Evolutionary conservation across 495 filamentous ascomycete genomes (phyloP).

Genomic region (Massariosphaeria phaeospora): DNA sequence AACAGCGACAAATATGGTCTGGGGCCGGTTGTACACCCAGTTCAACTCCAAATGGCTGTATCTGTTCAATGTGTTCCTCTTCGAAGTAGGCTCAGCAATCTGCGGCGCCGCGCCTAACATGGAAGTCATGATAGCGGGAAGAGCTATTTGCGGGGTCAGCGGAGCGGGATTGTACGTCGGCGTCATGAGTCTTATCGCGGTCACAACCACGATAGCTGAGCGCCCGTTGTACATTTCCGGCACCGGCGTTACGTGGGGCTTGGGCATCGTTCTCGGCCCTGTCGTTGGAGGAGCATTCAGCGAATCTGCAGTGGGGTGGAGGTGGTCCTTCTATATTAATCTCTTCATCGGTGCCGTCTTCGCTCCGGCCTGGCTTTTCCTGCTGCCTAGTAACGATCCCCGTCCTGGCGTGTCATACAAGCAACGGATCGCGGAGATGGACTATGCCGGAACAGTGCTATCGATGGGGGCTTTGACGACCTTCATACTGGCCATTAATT

Average conservation of each 20-base stretch:
- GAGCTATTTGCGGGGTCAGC: slow-evolving; percentile 35
- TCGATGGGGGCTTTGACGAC: slow-evolving; percentile 14
- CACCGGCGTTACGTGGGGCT: slow-evolving; percentile 23
- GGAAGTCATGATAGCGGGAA: slow-evolving; percentile 37
- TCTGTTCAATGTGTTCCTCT: slow-evolving; percentile 32
- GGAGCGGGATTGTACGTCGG: slow-evolving; percentile 15
- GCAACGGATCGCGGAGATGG: slow-evolving; percentile 42
- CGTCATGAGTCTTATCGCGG: slow-evolving; percentile 3
- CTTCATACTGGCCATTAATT: slow-evolving; percentile 27
- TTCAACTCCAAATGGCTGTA: slow-evolving; percentile 41
- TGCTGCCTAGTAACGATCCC: slow-evolving; percentile 50
- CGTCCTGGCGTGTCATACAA: slow-evolving; percentile 38
- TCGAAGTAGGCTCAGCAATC: slow-evolving; percentile 37
- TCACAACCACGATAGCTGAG: slow-evolving; percentile 5
- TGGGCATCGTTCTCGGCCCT: slow-evolving; percentile 47
- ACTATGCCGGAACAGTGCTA: slow-evolving; percentile 40
- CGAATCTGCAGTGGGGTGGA: slow-evolving; percentile 43
- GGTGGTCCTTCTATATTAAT: slow-evolving; percentile 68
- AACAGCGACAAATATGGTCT: slow-evolving; percentile 12
- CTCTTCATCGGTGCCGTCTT: slow-evolving; percentile 52
- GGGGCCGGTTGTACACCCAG: slow-evolving; percentile 23
- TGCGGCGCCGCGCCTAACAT: slow-evolving; percentile 38
- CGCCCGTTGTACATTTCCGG: slow-evolving; percentile 23
- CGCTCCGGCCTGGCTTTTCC: slow-evolving; percentile 54
- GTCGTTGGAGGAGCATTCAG: slow-evolving; percentile 62